Evolutionary conservation across 345 rosid species (phyloP).

Genomic region (Arabis alpina): DNA sequence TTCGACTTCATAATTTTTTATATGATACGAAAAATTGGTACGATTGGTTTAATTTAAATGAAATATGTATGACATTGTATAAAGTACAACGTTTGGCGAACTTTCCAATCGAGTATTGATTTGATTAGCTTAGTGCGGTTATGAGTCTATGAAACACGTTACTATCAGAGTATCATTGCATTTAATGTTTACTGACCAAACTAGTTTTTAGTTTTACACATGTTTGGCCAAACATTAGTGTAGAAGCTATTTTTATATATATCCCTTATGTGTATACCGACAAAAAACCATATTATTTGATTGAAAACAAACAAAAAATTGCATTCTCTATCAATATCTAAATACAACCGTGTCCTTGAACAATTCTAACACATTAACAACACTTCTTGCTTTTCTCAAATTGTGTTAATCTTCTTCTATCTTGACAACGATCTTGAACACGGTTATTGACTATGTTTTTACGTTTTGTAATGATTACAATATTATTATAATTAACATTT

Average conservation of each 20-base stretch:
- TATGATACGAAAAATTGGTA: neutral
- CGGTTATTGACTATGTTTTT: neutral
- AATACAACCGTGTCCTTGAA: constrained; percentile 28
- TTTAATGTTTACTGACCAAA: constrained; percentile 10
- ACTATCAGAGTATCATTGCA: neutral
- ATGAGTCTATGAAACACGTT: constrained; percentile 7
- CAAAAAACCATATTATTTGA: neutral
- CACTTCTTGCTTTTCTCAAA: constrained; percentile 24
- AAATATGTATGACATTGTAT: neutral
- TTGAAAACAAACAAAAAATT: neutral
- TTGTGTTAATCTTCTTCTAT: constrained; percentile 28
- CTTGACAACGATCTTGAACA: constrained; percentile 1
- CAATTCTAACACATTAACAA: constrained; percentile 25
- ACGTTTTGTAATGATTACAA: neutral
- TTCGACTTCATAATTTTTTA: neutral
- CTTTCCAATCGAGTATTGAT: constrained; percentile 1
- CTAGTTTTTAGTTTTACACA: constrained; percentile 2
- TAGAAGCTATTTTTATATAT: neutral
- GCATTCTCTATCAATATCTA: neutral
- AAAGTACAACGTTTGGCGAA: neutral
- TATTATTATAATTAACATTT: no score
- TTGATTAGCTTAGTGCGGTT: neutral
- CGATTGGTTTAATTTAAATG: neutral
- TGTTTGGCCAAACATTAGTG: neutral
- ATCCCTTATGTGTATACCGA: neutral